A percentile compares a stretch with the other conserved stretches of the same genome.
Conservation (phyloP, 2,329 filamentous ascomycete species). For the Fusarium gaditjirri region DNA sequence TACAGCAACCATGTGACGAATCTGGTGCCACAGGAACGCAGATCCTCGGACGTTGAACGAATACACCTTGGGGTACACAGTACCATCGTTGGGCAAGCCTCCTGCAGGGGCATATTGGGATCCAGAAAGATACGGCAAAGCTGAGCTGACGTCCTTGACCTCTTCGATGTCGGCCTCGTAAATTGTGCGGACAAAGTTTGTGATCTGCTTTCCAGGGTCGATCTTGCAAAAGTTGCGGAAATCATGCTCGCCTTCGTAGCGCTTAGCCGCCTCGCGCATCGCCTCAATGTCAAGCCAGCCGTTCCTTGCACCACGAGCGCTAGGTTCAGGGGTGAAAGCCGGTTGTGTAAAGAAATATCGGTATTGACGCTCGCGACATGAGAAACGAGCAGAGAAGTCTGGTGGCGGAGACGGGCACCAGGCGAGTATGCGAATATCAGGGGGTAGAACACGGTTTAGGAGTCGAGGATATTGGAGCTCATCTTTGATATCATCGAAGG, state of each 20-base stretch:
- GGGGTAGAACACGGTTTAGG: constrained; percentile 87
- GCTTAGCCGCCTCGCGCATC: constrained; percentile 84
- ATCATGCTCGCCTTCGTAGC: constrained; percentile 86
- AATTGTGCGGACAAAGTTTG: constrained; percentile 82
- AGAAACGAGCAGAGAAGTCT: constrained; percentile 90
- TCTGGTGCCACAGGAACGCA: constrained; percentile 98
- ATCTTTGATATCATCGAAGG: constrained; percentile 76
- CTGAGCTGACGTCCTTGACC: constrained; percentile 64
- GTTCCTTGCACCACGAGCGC: constrained; percentile 57
- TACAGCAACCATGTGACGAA: constrained; percentile 90
- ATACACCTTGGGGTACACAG: constrained; percentile 74
- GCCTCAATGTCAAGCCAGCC: constrained; percentile 89
- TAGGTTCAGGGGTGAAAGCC: constrained; percentile 74
- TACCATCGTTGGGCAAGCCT: constrained; percentile 4
- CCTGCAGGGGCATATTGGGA: constrained; percentile 49
- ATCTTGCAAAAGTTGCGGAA: constrained; percentile 98
- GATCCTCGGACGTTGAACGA: constrained; percentile 89
- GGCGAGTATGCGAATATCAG: constrained; percentile 89
- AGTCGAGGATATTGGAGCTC: constrained; percentile 87
- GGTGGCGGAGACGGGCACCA: constrained; percentile 88
- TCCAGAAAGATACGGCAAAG: constrained; percentile 65
- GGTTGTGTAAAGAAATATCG: constrained; percentile 98
- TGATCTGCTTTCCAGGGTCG: constrained; percentile 88
- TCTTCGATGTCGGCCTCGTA: constrained; percentile 83
- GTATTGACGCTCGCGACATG: constrained; percentile 90